Percentiles rank a stretch among this genome's conserved stretches.
Evolutionary conservation across 2,329 filamentous ascomycete species (phyloP).

Genomic region (Emmonsiellopsis sp.): DNA sequence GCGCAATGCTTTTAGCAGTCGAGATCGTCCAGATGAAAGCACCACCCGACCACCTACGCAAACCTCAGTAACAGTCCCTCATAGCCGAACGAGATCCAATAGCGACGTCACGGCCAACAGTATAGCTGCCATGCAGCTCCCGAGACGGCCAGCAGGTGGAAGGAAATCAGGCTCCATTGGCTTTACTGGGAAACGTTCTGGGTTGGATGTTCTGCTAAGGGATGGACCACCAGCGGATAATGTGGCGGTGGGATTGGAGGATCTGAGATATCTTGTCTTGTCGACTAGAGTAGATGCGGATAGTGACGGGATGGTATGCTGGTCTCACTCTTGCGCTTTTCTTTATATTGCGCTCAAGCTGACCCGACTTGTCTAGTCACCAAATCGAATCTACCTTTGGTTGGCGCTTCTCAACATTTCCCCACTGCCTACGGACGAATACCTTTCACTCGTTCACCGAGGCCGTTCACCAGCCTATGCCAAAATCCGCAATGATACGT

Average conservation of each 20-base stretch:
- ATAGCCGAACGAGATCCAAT: constrained; percentile 57
- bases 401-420: constrained; percentile 84
- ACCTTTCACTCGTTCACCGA: constrained; percentile 82
- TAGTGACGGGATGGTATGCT: constrained; percentile 43
- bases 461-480: constrained; percentile 90
- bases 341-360: constrained; percentile 5
- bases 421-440: constrained; percentile 75
- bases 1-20: constrained; percentile 16
- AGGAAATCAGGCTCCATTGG: constrained; percentile 37
- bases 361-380: constrained; percentile 52
- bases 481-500: constrained; percentile 98
- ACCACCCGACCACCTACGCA: constrained; percentile 17
- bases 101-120: constrained; percentile 54
- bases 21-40: constrained; percentile 8
- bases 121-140: constrained; percentile 16
- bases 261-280: constrained; percentile 41
- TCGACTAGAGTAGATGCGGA: constrained; percentile 43
- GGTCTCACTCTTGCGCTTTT: not conserved
- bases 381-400: constrained; percentile 91
- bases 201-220: constrained; percentile 65
- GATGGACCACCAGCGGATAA: constrained; percentile 71
- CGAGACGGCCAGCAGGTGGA: constrained; percentile 17
- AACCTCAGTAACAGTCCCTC: constrained; percentile 13
- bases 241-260: constrained; percentile 33
- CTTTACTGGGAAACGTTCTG: constrained; percentile 38